Conservation (phyloP, 2,329 filamentous ascomycete species). For the Pseudogymnoascus sp. region DNA sequence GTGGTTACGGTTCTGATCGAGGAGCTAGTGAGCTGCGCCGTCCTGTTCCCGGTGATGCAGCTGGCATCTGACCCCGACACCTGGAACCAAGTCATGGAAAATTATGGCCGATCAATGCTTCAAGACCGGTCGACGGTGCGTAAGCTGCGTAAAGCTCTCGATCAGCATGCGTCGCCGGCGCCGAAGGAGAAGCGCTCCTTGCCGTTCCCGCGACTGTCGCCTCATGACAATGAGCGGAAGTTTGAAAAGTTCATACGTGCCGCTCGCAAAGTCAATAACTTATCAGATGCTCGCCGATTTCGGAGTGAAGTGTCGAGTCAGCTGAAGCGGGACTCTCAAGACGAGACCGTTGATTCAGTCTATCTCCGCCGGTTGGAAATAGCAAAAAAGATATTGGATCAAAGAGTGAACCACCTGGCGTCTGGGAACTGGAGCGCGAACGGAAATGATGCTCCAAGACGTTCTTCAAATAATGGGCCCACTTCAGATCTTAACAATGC, state of each 20-base stretch:
- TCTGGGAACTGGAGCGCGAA: slow-evolving; percentile 47
- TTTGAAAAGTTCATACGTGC: slow-evolving; percentile 92
- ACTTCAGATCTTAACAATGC: slow-evolving; percentile 62
- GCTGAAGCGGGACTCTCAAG: slow-evolving; percentile 71
- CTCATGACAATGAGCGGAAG: slow-evolving; percentile 79
- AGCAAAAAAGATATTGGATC: slow-evolving; percentile 81
- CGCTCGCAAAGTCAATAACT: slow-evolving; percentile 78
- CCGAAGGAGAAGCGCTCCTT: slow-evolving; percentile 57
- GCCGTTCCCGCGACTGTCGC: slow-evolving; percentile 69
- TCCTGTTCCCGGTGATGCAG: slow-evolving; percentile 73
- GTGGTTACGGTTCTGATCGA: slow-evolving; percentile 73
- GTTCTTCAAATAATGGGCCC: not conserved
- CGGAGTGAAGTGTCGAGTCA: slow-evolving; percentile 89
- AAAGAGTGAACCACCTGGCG: slow-evolving; percentile 76
- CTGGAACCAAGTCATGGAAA: slow-evolving; percentile 96
- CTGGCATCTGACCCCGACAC: slow-evolving; percentile 85
- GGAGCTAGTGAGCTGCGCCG: slow-evolving; percentile 89
- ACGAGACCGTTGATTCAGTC: slow-evolving; percentile 73
- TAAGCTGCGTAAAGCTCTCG: slow-evolving; percentile 81
- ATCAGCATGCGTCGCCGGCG: slow-evolving; percentile 83
- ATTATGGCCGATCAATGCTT: slow-evolving; percentile 73
- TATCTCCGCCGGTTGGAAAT: slow-evolving; percentile 88
- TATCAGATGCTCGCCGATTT: slow-evolving; percentile 88
- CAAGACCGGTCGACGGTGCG: slow-evolving; percentile 94
- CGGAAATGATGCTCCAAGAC: slow-evolving; percentile 14